A percentile compares a stretch with the other conserved stretches of the same genome.
Conservation (phyloP, 164 flowering plant genomes). For the Vitis vinifera region DNA sequence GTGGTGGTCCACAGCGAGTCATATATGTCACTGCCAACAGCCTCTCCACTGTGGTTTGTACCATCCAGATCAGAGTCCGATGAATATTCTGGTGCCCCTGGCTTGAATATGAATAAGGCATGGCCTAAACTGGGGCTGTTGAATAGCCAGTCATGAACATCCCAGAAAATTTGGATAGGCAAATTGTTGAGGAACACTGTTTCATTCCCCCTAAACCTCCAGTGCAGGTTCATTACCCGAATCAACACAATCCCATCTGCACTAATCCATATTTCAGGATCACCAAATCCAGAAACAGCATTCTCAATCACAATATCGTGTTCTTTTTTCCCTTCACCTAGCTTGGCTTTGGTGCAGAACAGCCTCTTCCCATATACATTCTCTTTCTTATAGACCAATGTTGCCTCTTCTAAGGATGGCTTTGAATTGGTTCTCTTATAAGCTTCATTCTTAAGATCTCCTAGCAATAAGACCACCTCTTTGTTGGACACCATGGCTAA, state of each 20-base stretch:
- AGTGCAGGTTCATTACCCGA: constrained; percentile 54
- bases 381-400: constrained; percentile 24
- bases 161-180: constrained; percentile 66
- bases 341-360: constrained; percentile 18
- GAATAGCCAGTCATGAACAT: constrained; percentile 76
- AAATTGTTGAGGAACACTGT: constrained; percentile 37
- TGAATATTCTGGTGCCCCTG: constrained; percentile 20
- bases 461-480: constrained; percentile 21
- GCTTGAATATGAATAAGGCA: constrained; percentile 66
- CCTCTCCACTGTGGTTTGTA: not conserved
- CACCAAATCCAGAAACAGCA: constrained; percentile 20
- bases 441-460: constrained; percentile 24
- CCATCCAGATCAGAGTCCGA: constrained; percentile 13
- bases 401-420: constrained; percentile 19
- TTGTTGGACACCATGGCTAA: constrained; percentile 21
- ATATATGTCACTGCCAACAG: constrained; percentile 15
- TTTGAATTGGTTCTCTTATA: constrained; percentile 14
- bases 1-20: constrained; percentile 9
- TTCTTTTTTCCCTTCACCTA: constrained; percentile 2
- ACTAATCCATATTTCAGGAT: constrained; percentile 80
- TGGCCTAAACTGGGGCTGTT: constrained; percentile 36
- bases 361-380: constrained; percentile 19
- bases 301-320: constrained; percentile 25
- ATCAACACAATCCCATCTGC: constrained; percentile 53
- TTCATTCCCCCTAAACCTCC: constrained; percentile 77